Evolutionary conservation across 1,139 yeast species (phyloP).

Genomic region (Blastobotrys raffinosifermentans): DNA sequence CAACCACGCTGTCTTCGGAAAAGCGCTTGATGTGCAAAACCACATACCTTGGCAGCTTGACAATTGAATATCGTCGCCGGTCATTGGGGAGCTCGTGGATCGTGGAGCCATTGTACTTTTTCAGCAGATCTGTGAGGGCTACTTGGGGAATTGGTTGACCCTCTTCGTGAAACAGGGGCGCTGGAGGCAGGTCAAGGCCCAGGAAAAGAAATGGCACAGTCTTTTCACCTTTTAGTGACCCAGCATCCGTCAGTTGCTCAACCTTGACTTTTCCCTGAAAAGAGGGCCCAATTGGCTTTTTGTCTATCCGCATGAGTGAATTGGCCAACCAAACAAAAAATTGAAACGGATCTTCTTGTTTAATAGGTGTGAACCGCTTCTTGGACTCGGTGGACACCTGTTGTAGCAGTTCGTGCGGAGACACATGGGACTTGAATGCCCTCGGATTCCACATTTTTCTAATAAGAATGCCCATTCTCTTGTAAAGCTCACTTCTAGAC

Average conservation of each 20-base stretch:
- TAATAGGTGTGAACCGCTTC: slow-evolving; percentile 37
- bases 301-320: slow-evolving; percentile 35
- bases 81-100: slow-evolving; percentile 33
- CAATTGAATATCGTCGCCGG: slow-evolving; percentile 38
- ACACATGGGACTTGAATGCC: slow-evolving; percentile 54
- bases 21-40: slow-evolving; percentile 55
- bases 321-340: slow-evolving; percentile 59
- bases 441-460: slow-evolving; percentile 61
- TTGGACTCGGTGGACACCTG: slow-evolving; percentile 40
- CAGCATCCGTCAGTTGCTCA: background rate
- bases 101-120: slow-evolving; percentile 40
- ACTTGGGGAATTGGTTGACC: slow-evolving; percentile 49
- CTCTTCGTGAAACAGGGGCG: slow-evolving; percentile 45
- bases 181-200: slow-evolving; percentile 53
- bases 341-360: slow-evolving; percentile 46
- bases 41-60: slow-evolving; percentile 48
- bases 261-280: slow-evolving; percentile 45
- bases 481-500: slow-evolving; percentile 23
- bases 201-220: slow-evolving; percentile 52
- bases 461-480: slow-evolving; percentile 40
- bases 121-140: slow-evolving; percentile 41
- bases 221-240: slow-evolving; percentile 12
- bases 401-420: slow-evolving; percentile 62
- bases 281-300: slow-evolving; percentile 24
- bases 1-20: slow-evolving; percentile 29